Conservation (phyloP, 345 rosid species). For the Syzygium jambos region DNA sequence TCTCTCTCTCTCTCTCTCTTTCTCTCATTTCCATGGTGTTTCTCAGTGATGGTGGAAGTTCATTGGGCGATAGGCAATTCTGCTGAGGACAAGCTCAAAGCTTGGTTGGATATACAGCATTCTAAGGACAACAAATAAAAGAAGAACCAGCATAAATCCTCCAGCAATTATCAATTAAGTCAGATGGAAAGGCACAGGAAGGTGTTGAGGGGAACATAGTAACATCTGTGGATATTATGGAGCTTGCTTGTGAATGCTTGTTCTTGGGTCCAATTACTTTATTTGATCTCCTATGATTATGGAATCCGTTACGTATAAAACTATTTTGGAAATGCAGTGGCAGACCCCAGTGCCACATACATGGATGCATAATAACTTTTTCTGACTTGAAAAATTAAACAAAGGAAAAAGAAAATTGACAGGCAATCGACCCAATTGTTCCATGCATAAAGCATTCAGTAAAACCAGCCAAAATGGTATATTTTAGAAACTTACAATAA, state of each 20-base stretch:
- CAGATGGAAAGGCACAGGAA: background rate
- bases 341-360: background rate
- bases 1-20: too few species aligned
- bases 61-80: background rate
- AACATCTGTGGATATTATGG: background rate
- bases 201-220: background rate
- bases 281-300: background rate
- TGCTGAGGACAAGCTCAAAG: background rate
- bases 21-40: background rate
- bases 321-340: background rate
- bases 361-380: background rate
- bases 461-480: background rate
- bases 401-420: background rate
- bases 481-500: background rate
- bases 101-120: background rate
- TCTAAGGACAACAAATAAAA: background rate
- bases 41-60: background rate
- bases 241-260: background rate
- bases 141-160: background rate
- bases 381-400: background rate
- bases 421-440: background rate
- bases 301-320: background rate
- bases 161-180: background rate
- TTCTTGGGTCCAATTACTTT: background rate
- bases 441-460: background rate